These are phyloP conservation scores for Cordyceps javanica DNA, from an alignment of 2,329 filamentous ascomycete species.

Conservation along the genomic window DNA sequence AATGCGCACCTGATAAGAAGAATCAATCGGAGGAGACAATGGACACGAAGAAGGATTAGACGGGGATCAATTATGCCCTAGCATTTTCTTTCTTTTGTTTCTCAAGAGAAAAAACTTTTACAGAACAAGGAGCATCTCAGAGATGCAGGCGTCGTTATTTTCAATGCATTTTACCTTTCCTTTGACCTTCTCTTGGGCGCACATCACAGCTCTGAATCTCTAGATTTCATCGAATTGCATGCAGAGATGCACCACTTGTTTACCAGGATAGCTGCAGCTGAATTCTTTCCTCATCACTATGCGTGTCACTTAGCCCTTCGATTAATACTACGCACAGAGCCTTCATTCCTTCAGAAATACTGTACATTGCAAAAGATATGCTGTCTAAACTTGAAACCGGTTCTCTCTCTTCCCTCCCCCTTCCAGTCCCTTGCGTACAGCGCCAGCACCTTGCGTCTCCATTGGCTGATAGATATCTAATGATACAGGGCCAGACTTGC, in stretches of 20 bases:
- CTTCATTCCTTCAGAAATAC: neutral
- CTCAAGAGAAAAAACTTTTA: neutral
- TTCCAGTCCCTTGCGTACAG: slow-evolving; percentile 1
- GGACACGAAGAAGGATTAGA: neutral
- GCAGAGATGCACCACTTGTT: neutral
- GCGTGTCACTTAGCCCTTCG: neutral
- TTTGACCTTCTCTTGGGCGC: neutral
- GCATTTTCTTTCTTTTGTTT: neutral
- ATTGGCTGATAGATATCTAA: slow-evolving; percentile 10
- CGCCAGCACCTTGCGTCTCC: neutral
- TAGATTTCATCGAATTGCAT: neutral
- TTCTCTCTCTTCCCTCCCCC: neutral
- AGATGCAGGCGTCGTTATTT: neutral
- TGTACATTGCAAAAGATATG: slow-evolving; percentile 8
- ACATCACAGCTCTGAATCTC: neutral
- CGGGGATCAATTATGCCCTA: neutral
- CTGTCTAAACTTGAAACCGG: slow-evolving; percentile 1
- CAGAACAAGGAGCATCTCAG: neutral
- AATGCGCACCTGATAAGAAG: slow-evolving; percentile 20
- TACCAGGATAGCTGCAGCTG: too few species aligned
- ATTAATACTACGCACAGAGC: neutral
- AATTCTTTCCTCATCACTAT: neutral
- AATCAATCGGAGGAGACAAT: neutral
- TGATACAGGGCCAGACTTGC: slow-evolving; percentile 17
- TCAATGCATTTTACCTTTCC: neutral